Percentiles rank a stretch among this genome's conserved stretches.
Evolutionary conservation across 495 filamentous ascomycete genomes (phyloP).

Genomic region (Tuber indicum): DNA sequence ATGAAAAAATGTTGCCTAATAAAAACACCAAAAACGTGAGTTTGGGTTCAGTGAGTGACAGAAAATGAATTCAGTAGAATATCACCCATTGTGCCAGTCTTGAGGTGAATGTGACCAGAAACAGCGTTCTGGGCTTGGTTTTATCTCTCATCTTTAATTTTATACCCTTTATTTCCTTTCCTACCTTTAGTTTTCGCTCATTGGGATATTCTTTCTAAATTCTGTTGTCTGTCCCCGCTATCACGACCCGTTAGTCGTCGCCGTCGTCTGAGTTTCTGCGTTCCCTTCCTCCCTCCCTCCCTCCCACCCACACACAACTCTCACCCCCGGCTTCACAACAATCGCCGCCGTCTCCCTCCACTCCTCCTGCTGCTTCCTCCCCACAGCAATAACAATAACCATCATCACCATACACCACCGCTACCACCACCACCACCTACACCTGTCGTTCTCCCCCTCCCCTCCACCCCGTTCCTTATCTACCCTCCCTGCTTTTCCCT

Average conservation of each 20-base stretch:
- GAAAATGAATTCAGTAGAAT: not conserved
- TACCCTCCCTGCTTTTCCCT: slow-evolving; percentile 22
- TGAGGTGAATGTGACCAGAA: slow-evolving; percentile 1
- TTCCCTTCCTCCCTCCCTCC: slow-evolving; percentile 4
- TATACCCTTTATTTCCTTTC: not conserved
- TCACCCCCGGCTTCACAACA: slow-evolving; percentile 5
- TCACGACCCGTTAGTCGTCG: not conserved
- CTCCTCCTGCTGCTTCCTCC: slow-evolving; percentile 17
- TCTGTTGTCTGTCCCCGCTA: not conserved
- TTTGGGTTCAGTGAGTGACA: not conserved
- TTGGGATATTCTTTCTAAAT: not conserved
- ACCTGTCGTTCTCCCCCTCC: slow-evolving; percentile 9
- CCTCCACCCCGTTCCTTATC: slow-evolving; percentile 23
- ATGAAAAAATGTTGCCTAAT: not conserved
- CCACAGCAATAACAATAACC: slow-evolving; percentile 7
- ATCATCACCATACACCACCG: not conserved
- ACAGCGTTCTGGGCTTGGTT: not conserved
- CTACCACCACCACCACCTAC: not conserved
- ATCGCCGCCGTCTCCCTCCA: slow-evolving; percentile 3
- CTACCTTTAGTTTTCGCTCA: not conserved
- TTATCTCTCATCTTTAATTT: not conserved
- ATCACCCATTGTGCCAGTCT: not conserved
- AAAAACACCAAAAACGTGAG: not conserved
- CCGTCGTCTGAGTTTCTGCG: slow-evolving; percentile 7
- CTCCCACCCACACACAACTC: not conserved